These are phyloP conservation scores for Pestalotiopsis sp. DNA, from an alignment of 2,329 filamentous ascomycete genomes.

Conservation along the genomic window DNA sequence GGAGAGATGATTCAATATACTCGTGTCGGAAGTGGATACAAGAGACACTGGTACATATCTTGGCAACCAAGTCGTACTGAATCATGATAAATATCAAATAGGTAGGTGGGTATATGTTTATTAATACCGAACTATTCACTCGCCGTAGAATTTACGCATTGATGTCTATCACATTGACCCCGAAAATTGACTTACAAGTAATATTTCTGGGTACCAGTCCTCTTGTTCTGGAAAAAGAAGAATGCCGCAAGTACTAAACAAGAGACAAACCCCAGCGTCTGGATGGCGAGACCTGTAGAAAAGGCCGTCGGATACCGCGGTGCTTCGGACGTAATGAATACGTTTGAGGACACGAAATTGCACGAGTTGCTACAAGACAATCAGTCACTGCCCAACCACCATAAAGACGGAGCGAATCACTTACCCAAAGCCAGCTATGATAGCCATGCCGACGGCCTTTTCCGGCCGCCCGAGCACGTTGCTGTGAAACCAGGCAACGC, in stretches of 20 bases:
- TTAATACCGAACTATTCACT: no score
- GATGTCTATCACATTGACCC: not conserved
- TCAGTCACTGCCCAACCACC: not conserved
- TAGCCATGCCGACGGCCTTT: conserved; percentile 5
- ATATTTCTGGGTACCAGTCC: not conserved
- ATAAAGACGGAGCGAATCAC: not conserved
- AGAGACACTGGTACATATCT: no score
- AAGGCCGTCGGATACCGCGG: not conserved
- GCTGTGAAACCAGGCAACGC: conserved; percentile 5
- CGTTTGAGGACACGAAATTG: conserved; percentile 5
- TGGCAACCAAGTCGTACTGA: no score
- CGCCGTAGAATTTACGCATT: not conserved
- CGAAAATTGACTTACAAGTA: not conserved
- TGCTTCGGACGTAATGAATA: conserved; percentile 1
- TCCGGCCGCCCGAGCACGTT: conserved; percentile 3
- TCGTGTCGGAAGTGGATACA: no score
- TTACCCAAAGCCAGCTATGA: conserved; percentile 8
- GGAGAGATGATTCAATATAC: not conserved
- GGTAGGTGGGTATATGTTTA: no score
- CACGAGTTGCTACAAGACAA: not conserved
- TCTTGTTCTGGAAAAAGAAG: not conserved
- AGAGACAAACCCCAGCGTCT: not conserved
- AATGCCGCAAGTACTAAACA: not conserved
- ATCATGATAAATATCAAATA: no score
- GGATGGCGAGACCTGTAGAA: not conserved